Evolutionary conservation across 441 rosid species (phyloP), one percentile per base, ranked within the genome.

Genomic region (Gossypium davidsonii): DNA sequence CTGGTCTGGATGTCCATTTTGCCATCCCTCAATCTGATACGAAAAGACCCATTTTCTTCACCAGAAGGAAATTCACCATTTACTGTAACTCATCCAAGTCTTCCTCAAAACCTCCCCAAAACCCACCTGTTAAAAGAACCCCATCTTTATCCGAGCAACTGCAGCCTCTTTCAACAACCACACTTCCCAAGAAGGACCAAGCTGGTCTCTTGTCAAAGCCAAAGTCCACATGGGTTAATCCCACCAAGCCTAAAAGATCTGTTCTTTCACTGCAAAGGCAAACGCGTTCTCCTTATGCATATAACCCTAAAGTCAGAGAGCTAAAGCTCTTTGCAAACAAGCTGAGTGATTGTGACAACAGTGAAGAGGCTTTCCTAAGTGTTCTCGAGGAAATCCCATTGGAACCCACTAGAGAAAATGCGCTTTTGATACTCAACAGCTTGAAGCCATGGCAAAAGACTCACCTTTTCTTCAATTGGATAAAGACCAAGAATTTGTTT

Each of bases 191-290:
- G 15, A 75, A 65, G 15, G 74, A 74, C 62, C 79, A 79, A 75
- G 73, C 85, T 66, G 81, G 77, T 4, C 77, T 85, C 81, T 74
- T 90, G 76, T 77, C 90, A 14, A 91, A 89, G 65, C 97, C 97
- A 3, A 90, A 92, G 80, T 91, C 98, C 61, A 90, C 85, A 2
- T 92, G 94, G 97, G 91, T 92, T 75, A 94, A 92, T 78, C 98
- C 97, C 4, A 71, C 93, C 3, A 91, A 83, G 77, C 92, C 98
- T 59, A 89, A 77, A 83, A 93, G 91, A 77, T 85, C 94, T 42
- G 97, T 94, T 74, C 88, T 94, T 81, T 91, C 94, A 8, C 91
- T 86, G 25, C 90, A 88, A 73, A 87, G 94, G 83, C 98, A 94
- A 15, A 91, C 79, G 74, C 90, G 93, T 37, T 82, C 94, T 15